Base-by-base conservation (phyloP, 331 rosid species). In the Acacia pycnantha region DNA sequence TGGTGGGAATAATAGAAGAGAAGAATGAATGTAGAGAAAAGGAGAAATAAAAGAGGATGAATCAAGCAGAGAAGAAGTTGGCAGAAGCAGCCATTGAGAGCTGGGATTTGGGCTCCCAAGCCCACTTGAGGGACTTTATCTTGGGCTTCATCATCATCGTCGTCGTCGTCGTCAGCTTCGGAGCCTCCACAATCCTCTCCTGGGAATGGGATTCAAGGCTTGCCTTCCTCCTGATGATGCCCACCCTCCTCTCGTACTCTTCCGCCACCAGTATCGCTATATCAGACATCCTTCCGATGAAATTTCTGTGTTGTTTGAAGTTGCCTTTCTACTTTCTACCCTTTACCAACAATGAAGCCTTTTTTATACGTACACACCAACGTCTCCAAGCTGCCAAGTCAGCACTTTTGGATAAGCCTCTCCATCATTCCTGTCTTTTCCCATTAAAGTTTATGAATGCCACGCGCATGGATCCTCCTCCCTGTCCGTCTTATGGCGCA, bases 241-340 rank as follows among this genome's bases (percentile, higher is more conserved):
- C n/a, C 6, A 31, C 70, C 51, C 94, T 90, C 79, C 92, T 95
- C 84, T 93, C 97, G 26, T 91, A 88, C 82, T 95, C 98, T 79
- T 95, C 98, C 0, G 91, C 96, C 5, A 95, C 94, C 88, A 95
- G 72, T 77, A 95, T 91, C 21, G 98, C 98, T 54, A 93, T 95
- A 70, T 95, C 97, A 65, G 98, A 84, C 99, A 95, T 69, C 82
- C 46, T 69, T 88, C 14, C 62, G 50, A 73, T 51, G 11, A 27
- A 43, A 40, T 70, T 26, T 74, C 9, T 72, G 79, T 15, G 53
- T 47, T 54, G 26, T 67, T 11, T 35, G 44, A 65, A 22, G 1
- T 40, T 19, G 48, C 11, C 5, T 21, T 33, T 47, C 51, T 35
- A 35, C 40, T 5, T 35, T 35, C 1, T 35, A 47, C 4, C 51